Conservation (phyloP, 169 alveolate species). For the Plasmodium falciparum region DNA sequence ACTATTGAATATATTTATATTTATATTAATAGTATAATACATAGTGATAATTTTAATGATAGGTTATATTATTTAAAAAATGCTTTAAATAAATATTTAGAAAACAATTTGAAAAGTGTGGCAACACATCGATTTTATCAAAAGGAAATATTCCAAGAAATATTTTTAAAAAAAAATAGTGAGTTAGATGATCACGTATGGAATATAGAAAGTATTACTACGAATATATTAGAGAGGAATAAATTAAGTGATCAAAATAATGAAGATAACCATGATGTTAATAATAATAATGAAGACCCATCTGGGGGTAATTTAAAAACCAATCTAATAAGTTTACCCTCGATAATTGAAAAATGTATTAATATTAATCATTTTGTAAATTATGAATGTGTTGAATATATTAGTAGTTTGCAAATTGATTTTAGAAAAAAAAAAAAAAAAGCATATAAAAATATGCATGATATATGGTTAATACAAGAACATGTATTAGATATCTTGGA, state of each 20-base stretch:
- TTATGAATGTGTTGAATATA: constrained; percentile 51
- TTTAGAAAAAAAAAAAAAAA: constrained; percentile 34
- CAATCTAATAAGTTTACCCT: constrained; percentile 14
- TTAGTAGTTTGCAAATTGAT: constrained; percentile 47
- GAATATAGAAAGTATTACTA: not conserved
- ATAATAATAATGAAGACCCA: not conserved
- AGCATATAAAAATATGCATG: constrained; percentile 47
- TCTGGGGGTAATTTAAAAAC: constrained; percentile 1
- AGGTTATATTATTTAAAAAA: constrained; percentile 62
- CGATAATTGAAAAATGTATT: constrained; percentile 43
- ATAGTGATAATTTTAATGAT: constrained; percentile 76
- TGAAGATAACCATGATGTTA: not conserved
- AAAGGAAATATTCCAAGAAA: constrained; percentile 68
- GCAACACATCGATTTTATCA: constrained; percentile 76
- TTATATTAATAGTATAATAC: constrained; percentile 62
- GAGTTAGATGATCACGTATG: not conserved
- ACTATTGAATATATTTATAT: constrained; percentile 66
- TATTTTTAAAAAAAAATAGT: constrained; percentile 47
- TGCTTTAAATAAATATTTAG: constrained; percentile 46
- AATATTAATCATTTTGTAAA: constrained; percentile 23
- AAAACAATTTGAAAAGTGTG: constrained; percentile 72
- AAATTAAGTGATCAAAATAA: constrained; percentile 2
- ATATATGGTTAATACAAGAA: constrained; percentile 75
- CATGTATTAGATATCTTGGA: constrained; percentile 64
- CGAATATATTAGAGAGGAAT: not conserved